These are phyloP conservation scores for Aspergillus pseudotamarii DNA, from an alignment of 2,329 filamentous ascomycete genomes.

Conservation along the genomic window DNA sequence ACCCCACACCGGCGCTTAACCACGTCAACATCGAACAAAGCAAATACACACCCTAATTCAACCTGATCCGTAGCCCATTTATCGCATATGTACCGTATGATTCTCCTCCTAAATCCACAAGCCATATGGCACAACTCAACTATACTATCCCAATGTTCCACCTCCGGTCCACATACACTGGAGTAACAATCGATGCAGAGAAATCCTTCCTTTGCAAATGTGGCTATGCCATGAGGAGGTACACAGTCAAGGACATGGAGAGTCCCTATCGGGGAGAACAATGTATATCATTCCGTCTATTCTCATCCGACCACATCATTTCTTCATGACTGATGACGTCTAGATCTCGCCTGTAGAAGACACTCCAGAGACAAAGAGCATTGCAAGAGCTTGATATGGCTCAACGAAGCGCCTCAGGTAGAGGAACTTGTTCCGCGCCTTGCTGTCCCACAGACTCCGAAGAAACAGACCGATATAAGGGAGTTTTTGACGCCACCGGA, in stretches of 20 bases:
- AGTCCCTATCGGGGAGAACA: background rate
- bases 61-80: background rate
- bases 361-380: background rate
- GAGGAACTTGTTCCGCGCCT: background rate
- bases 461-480: background rate
- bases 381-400: background rate
- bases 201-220: background rate
- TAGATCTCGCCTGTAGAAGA: background rate
- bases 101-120: background rate
- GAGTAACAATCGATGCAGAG: background rate
- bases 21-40: background rate
- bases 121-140: background rate
- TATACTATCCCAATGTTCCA: background rate
- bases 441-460: background rate
- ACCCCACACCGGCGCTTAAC: background rate
- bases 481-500: background rate
- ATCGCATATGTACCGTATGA: rapidly evolving
- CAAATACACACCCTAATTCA: background rate
- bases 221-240: background rate
- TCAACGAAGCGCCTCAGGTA: background rate
- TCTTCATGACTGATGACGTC: background rate
- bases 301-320: background rate
- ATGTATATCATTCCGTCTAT: background rate
- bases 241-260: background rate
- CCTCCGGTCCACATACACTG: background rate